Evolutionary conservation across 495 filamentous ascomycete species (phyloP).

Genomic region (Tuber calosporum): DNA sequence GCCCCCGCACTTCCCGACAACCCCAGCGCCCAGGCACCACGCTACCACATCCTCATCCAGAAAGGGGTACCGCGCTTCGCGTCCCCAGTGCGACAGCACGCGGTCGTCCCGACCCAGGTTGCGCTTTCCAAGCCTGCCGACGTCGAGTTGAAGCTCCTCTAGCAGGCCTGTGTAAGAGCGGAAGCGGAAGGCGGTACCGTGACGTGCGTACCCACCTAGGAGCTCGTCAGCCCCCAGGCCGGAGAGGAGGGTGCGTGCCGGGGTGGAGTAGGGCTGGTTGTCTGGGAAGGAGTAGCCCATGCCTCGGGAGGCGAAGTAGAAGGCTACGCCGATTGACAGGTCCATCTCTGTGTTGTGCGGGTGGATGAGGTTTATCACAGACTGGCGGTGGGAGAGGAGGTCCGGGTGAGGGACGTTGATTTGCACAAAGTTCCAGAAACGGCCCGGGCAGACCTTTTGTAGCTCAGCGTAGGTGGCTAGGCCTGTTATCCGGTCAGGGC

Average conservation of each 20-base stretch:
- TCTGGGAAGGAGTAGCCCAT: constrained; percentile 47
- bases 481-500: constrained; percentile 84
- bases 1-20: constrained; percentile 44
- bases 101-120: constrained; percentile 93
- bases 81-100: constrained; percentile 80
- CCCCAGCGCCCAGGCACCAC: constrained; percentile 66
- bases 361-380: constrained; percentile 67
- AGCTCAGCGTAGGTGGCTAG: constrained; percentile 69
- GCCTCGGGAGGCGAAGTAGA: constrained; percentile 89
- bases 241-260: constrained; percentile 77
- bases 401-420: constrained; percentile 80
- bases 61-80: constrained; percentile 86
- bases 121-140: constrained; percentile 76
- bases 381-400: constrained; percentile 59
- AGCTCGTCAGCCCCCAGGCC: constrained; percentile 95
- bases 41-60: constrained; percentile 77
- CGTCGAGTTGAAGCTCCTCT: constrained; percentile 78
- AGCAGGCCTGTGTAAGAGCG: constrained; percentile 56
- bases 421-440: constrained; percentile 70
- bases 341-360: constrained; percentile 99
- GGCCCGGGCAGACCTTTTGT: constrained; percentile 58
- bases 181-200: constrained; percentile 64
- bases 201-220: constrained; percentile 85
- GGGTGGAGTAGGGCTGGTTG: constrained; percentile 53
- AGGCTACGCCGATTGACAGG: constrained; percentile 82